Percentiles rank a stretch among this genome's conserved stretches.
These are phyloP conservation scores for Epichloe brachyelytri DNA, from an alignment of 2,329 filamentous ascomycete genomes.

Conservation along the genomic window DNA sequence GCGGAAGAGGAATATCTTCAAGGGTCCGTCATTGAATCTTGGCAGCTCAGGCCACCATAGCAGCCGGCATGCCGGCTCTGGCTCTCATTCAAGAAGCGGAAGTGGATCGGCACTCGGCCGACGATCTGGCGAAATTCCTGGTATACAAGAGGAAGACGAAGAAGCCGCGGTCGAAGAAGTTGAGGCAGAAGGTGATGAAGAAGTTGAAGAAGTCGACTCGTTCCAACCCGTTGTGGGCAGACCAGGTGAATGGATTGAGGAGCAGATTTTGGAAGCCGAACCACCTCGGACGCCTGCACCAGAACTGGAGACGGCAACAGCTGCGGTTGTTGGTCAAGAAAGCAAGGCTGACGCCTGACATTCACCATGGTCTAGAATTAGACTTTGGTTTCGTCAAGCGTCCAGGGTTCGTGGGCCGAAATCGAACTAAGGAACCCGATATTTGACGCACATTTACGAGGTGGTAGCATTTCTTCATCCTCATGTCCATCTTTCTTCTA, in stretches of 20 bases:
- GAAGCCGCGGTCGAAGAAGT: conserved; percentile 29
- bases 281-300: too few relatives aligned
- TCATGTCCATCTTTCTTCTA: too few relatives aligned
- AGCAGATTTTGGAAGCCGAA: conserved; percentile 30
- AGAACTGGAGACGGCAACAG: neutral
- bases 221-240: conserved; percentile 39
- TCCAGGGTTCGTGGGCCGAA: too few relatives aligned
- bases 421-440: too few relatives aligned
- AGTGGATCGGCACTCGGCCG: conserved; percentile 53
- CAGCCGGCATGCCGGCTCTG: conserved; percentile 25
- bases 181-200: conserved; percentile 29
- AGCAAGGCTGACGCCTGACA: neutral
- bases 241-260: conserved; percentile 31
- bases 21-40: conserved; percentile 58
- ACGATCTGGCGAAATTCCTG: conserved; percentile 59
- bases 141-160: conserved; percentile 52
- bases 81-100: conserved; percentile 40
- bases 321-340: neutral
- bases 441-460: too few relatives aligned
- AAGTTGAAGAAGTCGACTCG: conserved; percentile 45
- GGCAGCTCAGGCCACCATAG: conserved; percentile 24
- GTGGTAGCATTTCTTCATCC: too few relatives aligned
- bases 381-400: too few relatives aligned
- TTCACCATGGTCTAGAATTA: neutral
- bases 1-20: conserved; percentile 69